A percentile compares a stretch with the other conserved stretches of the same genome.
These are phyloP conservation scores for Pseudoperonospora humuli DNA, from an alignment of 352 stramenopile genomes.

Conservation along the genomic window DNA sequence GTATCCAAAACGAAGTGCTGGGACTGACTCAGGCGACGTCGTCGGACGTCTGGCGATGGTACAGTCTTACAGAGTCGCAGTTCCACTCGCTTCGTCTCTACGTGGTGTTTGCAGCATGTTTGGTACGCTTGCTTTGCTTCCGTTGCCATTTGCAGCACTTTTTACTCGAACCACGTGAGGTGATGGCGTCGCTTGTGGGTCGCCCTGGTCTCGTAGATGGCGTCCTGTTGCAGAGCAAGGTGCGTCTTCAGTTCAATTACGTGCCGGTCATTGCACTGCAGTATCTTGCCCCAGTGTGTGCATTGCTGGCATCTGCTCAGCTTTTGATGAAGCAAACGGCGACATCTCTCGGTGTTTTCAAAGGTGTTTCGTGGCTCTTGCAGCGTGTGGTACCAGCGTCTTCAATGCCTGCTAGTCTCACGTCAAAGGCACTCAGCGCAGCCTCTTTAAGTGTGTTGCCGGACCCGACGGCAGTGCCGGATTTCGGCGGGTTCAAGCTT, in stretches of 20 bases:
- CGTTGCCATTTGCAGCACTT: constrained; percentile 67
- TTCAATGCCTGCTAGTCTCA: constrained; percentile 13
- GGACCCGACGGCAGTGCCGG: constrained; percentile 21
- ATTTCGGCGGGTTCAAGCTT: constrained; percentile 52
- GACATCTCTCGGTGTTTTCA: constrained; percentile 38
- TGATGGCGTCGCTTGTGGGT: constrained; percentile 52
- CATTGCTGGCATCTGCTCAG: constrained; percentile 34
- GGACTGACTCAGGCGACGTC: constrained; percentile 5
- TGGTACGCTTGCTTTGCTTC: constrained; percentile 51
- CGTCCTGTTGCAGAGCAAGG: constrained; percentile 51
- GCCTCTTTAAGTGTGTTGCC: constrained; percentile 31
- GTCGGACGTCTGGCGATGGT: constrained; percentile 23
- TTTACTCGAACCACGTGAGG: constrained; percentile 60
- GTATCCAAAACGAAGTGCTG: constrained; percentile 32
- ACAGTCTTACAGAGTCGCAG: constrained; percentile 43
- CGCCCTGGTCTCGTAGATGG: constrained; percentile 48
- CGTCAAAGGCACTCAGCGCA: constrained; percentile 7
- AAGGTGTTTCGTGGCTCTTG: constrained; percentile 24
- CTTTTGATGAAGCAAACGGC: constrained; percentile 50
- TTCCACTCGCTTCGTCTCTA: constrained; percentile 49
- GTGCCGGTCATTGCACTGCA: constrained; percentile 69
- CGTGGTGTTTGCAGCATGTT: constrained; percentile 36
- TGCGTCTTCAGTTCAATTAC: constrained; percentile 79
- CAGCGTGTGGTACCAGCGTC: constrained; percentile 11
- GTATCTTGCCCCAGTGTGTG: constrained; percentile 54